Conservation (phyloP, 2,329 filamentous ascomycete species). For the Aspergillus oerlinghausenensis region DNA sequence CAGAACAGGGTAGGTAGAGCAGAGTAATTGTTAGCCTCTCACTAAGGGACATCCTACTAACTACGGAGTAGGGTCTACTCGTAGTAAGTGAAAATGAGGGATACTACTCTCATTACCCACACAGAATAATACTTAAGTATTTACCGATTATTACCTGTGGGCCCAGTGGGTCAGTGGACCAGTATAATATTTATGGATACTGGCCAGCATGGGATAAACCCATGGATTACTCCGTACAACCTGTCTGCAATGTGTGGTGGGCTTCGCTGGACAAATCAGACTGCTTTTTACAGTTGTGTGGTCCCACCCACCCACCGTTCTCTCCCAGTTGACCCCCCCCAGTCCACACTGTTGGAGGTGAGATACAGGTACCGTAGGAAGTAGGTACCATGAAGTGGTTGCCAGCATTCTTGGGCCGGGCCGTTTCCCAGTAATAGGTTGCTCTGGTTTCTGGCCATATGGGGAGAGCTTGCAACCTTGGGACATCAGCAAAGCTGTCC, state of each 20-base stretch:
- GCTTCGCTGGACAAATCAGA: neutral
- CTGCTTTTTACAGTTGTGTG: neutral
- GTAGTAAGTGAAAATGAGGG: too few species aligned
- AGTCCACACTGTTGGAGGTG: neutral
- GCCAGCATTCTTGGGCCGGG: neutral
- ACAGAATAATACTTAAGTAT: too few species aligned
- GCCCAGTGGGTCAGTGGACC: too few species aligned
- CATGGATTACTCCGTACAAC: neutral
- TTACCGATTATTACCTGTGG: neutral
- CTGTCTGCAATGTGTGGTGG: neutral
- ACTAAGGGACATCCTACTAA: too few species aligned
- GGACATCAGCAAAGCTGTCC: neutral
- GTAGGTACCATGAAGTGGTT: neutral
- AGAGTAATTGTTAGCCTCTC: neutral
- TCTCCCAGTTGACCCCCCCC: neutral
- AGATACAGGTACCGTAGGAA: neutral
- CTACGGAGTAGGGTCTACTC: too few species aligned
- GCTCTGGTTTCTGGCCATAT: neutral
- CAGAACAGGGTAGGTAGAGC: neutral
- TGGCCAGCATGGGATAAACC: neutral
- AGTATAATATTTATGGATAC: neutral
- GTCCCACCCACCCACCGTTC: neutral
- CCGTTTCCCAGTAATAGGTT: neutral
- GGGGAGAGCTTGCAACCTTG: too few species aligned
- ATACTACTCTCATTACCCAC: too few species aligned